Base-by-base conservation (phyloP, 2,329 filamentous ascomycete genomes). In the Zalaria obscura region DNA sequence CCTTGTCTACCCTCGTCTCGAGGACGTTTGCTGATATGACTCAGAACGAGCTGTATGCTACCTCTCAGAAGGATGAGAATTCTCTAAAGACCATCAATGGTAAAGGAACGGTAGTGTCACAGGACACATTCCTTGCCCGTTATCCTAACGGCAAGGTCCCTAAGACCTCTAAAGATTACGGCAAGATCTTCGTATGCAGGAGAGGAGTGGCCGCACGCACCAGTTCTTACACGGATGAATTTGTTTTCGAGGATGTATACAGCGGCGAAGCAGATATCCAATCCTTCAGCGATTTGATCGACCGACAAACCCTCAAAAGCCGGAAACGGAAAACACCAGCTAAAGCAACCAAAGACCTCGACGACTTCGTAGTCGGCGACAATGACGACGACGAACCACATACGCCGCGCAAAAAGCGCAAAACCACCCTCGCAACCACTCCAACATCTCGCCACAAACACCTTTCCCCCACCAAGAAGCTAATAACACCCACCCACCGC, bases 11-110 rank as follows among this genome's bases (percentile, higher is more conserved):
- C 25, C 34, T 25, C 25, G n/a, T 7, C 25, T 26, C 3, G 8
- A 28, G 2, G 10, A 28, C 11, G 10, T 18, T 10, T n/a, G 25
- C 29, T 42, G 31, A 49, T 56, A 37, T 25, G 34, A 7, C 11
- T 2, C 48, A 85, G 71, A 93, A 94, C 55, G 91, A 98, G 61
- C 71, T 95, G 9, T 98, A 96, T 56, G 79, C 96, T 42, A 93
- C 87, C 0, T 75, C 84, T 0, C 80, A 84, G 25, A 91, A 82
- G 63, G 93, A 98, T 55, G 67, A 83, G 44, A 96, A 95, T 55
- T 78, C 89, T 5, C 66, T 98, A 26, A 76, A 75, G 1, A 89
- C 88, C 0, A 93, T 98, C 62, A 93, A 91, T 55, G 89, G 88
- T 40, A 93, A 83, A 52, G 91, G 88, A 0, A 77, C 67, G 10